Conservation (phyloP, 208 protist species). For the Leishmania arabica region DNA sequence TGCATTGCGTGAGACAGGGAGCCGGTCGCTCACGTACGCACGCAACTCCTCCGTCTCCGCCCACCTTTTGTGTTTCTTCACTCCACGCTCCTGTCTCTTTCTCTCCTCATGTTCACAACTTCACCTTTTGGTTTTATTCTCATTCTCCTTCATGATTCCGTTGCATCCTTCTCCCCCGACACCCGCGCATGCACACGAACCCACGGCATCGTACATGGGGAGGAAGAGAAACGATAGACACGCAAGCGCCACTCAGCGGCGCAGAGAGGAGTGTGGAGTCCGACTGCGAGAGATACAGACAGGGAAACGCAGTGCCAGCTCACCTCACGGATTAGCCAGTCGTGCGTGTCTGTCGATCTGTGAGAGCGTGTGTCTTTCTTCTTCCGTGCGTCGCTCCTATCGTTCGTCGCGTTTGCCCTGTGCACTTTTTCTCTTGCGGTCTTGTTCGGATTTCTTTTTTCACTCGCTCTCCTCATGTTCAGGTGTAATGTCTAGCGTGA, state of each 20-base stretch:
- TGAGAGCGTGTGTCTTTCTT: background rate
- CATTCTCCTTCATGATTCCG: background rate
- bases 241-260: background rate
- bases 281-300: background rate
- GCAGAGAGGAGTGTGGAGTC: background rate
- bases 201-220: background rate
- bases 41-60: background rate
- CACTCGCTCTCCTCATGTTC: background rate
- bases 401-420: background rate
- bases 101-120: background rate
- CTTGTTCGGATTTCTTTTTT: background rate
- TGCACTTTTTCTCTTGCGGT: background rate
- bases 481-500: conserved; percentile 49
- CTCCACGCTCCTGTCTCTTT: background rate
- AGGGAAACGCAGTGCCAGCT: background rate
- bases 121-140: background rate
- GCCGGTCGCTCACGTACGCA: background rate
- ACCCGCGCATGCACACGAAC: background rate
- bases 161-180: background rate
- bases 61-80: conserved; percentile 5
- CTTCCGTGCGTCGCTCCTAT: background rate
- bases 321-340: background rate
- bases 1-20: background rate
- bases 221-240: background rate
- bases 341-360: background rate